phyloP scores from a whole-genome alignment of 371 early-diverging fungal species.

The Mortierella sp. region DNA sequence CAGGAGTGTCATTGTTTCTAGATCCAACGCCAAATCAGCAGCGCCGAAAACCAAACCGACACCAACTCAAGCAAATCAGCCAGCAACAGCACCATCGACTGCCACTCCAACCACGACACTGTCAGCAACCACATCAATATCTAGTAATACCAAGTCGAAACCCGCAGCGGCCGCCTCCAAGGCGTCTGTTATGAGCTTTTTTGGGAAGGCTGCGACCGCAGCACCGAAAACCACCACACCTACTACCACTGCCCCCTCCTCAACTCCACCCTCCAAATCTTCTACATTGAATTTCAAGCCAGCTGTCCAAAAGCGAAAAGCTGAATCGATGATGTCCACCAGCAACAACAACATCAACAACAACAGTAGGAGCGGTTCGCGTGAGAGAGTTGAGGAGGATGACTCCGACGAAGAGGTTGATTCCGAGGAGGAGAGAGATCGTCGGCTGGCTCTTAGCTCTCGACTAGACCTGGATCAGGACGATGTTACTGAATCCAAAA shows the following conservation, averaged over 20 bases:
- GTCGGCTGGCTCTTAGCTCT: constrained; percentile 46
- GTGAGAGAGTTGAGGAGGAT: constrained; percentile 7
- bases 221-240: constrained; percentile 18
- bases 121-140: neutral
- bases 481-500: constrained; percentile 8
- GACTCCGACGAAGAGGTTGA: constrained; percentile 39
- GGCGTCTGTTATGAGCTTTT: constrained; percentile 43
- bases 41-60: constrained; percentile 2
- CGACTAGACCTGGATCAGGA: constrained; percentile 43
- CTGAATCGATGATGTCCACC: constrained; percentile 28
- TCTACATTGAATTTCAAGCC: constrained; percentile 31
- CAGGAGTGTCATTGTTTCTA: constrained; percentile 18
- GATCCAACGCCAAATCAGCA: constrained; percentile 13
- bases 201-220: constrained; percentile 37
- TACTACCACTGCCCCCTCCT: neutral
- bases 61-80: neutral
- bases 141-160: constrained; percentile 1
- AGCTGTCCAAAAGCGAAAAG: constrained; percentile 42
- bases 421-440: constrained; percentile 54
- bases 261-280: constrained; percentile 4
- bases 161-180: constrained; percentile 22
- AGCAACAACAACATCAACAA: neutral
- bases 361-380: neutral
- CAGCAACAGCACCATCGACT: neutral
- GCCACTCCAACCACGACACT: constrained; percentile 7